Evolutionary conservation across 352 stramenopile species (phyloP).

Genomic region (Pythium apleroticum): DNA sequence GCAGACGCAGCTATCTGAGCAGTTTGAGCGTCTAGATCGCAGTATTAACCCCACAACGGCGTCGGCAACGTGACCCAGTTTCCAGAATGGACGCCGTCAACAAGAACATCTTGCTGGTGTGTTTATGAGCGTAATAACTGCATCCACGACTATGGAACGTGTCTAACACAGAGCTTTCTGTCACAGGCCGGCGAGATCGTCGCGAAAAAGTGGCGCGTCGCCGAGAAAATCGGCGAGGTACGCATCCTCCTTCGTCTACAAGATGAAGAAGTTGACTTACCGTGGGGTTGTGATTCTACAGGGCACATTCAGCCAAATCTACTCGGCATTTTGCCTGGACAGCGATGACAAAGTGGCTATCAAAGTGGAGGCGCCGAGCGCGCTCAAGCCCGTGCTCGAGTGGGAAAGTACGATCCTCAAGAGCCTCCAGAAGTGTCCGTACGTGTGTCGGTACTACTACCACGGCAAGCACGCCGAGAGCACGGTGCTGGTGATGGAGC

Average conservation of each 20-base stretch:
- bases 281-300: slow-evolving; percentile 21
- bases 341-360: slow-evolving; percentile 76
- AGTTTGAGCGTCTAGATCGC: not conserved
- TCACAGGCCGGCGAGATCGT: slow-evolving; percentile 80
- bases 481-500: slow-evolving; percentile 87
- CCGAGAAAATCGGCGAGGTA: slow-evolving; percentile 88
- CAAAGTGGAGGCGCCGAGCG: slow-evolving; percentile 84
- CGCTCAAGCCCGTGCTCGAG: slow-evolving; percentile 86
- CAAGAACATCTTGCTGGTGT: slow-evolving; percentile 85
- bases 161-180: not conserved
- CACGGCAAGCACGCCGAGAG: slow-evolving; percentile 85
- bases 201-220: slow-evolving; percentile 79
- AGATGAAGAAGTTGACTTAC: not conserved
- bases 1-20: not conserved
- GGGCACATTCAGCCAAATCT: slow-evolving; percentile 90
- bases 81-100: slow-evolving; percentile 63
- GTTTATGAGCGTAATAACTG: slow-evolving; percentile 11
- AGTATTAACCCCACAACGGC: not conserved
- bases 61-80: not conserved
- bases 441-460: slow-evolving; percentile 86
- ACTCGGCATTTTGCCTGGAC: slow-evolving; percentile 79
- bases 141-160: not conserved
- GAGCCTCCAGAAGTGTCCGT: slow-evolving; percentile 76
- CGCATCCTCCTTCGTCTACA: not conserved
- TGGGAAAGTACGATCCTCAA: slow-evolving; percentile 89